Conservation (phyloP, 495 filamentous ascomycete genomes). For the Aspergillus leporis region DNA sequence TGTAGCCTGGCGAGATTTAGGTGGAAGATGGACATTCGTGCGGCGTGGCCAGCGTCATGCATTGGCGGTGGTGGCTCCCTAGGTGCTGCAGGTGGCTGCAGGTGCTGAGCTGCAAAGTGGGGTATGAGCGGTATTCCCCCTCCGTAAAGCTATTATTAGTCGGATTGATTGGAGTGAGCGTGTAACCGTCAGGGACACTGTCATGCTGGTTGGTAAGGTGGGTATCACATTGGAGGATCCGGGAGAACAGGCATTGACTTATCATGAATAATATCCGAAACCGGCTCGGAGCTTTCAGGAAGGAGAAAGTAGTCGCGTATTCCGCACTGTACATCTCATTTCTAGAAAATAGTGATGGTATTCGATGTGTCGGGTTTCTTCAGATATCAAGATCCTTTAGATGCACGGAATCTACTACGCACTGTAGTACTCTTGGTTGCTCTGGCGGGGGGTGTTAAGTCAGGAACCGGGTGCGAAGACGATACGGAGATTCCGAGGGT, state of each 20-base stretch:
- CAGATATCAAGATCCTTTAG: not conserved
- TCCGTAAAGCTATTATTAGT: not conserved
- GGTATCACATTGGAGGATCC: not conserved
- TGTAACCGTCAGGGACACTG: not conserved
- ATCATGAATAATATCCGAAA: not conserved
- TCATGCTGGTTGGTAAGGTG: not conserved
- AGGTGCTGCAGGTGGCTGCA: constrained; percentile 7
- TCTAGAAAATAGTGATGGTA: not conserved
- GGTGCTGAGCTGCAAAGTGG: constrained; percentile 1
- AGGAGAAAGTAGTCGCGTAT: not conserved
- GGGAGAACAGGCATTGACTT: not conserved
- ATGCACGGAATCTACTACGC: not conserved
- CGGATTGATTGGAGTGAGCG: not conserved
- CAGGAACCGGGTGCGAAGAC: not conserved
- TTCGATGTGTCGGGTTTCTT: not conserved
- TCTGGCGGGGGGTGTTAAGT: not conserved
- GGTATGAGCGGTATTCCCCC: constrained; percentile 17
- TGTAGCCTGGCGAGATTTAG: not conserved
- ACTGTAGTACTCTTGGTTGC: not conserved
- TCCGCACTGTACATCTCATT: not conserved
- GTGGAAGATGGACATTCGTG: not conserved
- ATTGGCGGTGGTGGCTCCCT: not conserved
- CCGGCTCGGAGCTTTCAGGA: not conserved
- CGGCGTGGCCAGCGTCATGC: not conserved
- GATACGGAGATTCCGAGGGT: not conserved